phyloP scores from a whole-genome alignment of 1,284 basidiomycete species.

The Ceratobasidium sp. region DNA sequence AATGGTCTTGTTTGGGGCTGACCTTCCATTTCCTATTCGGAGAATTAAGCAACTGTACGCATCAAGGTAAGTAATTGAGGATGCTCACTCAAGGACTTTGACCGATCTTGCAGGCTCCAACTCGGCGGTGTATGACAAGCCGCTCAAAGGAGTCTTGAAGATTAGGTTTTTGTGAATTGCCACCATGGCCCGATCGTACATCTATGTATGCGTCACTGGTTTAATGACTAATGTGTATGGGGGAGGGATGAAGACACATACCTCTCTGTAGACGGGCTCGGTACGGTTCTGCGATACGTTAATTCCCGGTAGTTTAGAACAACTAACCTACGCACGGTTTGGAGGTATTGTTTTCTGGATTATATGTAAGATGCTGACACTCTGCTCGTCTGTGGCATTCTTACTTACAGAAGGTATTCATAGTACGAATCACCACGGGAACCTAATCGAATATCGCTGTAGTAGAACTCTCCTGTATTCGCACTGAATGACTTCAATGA shows the following conservation, averaged over 20 bases:
- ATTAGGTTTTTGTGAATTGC: slow-evolving; percentile 81
- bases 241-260: slow-evolving; percentile 49
- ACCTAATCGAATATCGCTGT: slow-evolving; percentile 83
- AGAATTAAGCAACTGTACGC: background rate
- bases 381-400: background rate
- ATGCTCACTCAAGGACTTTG: slow-evolving; percentile 9
- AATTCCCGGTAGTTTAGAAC: background rate
- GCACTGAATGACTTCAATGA: slow-evolving; percentile 55
- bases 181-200: slow-evolving; percentile 84
- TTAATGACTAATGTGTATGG: background rate
- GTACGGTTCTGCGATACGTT: slow-evolving; percentile 62
- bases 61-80: background rate
- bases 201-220: slow-evolving; percentile 54
- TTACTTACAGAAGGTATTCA: slow-evolving; percentile 80
- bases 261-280: slow-evolving; percentile 79
- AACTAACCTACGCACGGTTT: slow-evolving; percentile 60
- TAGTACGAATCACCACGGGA: slow-evolving; percentile 95
- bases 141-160: slow-evolving; percentile 61
- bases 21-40: slow-evolving; percentile 66
- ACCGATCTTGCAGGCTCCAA: slow-evolving; percentile 51
- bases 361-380: slow-evolving; percentile 10
- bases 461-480: slow-evolving; percentile 69
- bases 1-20: slow-evolving; percentile 89
- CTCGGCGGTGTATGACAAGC: slow-evolving; percentile 82
- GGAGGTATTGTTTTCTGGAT: slow-evolving; percentile 75